phyloP scores from a whole-genome alignment of 257 asterid genomes.

The Nicotiana undulata region DNA sequence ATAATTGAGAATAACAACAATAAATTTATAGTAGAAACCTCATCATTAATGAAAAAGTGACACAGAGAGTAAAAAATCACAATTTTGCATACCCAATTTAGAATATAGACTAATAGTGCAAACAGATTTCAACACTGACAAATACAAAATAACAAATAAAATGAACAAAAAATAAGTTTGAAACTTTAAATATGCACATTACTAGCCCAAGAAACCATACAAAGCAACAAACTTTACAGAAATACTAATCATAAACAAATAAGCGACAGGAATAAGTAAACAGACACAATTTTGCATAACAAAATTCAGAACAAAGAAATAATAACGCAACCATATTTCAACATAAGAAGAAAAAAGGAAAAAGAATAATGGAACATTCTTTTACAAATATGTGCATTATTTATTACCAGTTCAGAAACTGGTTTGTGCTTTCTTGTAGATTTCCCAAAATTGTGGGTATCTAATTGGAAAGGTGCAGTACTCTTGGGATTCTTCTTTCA shows the following conservation, averaged over 20 bases:
- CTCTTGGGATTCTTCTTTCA: constrained; percentile 59
- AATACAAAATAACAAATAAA: background rate
- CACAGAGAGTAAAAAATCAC: background rate
- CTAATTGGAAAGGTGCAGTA: constrained; percentile 66
- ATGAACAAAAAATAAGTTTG: background rate
- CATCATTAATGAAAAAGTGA: background rate
- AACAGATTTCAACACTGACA: background rate
- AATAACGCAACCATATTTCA: background rate
- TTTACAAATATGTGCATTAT: too few species aligned
- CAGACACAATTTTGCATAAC: background rate
- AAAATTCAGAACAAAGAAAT: background rate
- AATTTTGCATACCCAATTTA: background rate
- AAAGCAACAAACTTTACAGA: background rate
- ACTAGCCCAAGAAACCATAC: background rate
- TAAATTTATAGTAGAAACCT: background rate
- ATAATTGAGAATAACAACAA: background rate
- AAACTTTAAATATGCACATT: background rate
- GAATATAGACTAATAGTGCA: background rate
- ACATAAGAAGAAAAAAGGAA: background rate
- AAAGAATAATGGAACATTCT: background rate
- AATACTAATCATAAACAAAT: background rate
- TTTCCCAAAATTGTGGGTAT: constrained; percentile 74
- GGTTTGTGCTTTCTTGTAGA: constrained; percentile 75
- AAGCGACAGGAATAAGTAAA: background rate
- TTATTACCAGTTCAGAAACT: constrained; percentile 64